A percentile compares a stretch with the other conserved stretches of the same genome.
Conservation (phyloP, 164 flowering plant genomes). For the Piper betle region DNA sequence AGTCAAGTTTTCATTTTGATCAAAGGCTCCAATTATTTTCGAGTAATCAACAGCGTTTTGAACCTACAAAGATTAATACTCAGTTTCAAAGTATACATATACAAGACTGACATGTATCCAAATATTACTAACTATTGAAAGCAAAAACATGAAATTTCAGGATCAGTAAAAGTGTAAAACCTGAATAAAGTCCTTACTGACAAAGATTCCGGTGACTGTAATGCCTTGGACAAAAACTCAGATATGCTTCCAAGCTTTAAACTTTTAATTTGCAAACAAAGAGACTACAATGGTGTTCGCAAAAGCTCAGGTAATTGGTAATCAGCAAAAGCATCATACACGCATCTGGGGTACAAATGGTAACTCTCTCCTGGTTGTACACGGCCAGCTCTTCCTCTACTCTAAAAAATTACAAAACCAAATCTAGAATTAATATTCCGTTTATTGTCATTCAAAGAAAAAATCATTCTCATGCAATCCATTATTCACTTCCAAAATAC, state of each 20-base stretch:
- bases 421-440: background rate
- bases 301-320: constrained; percentile 90
- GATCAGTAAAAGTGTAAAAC: background rate
- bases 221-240: constrained; percentile 78
- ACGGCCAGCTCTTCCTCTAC: constrained; percentile 99
- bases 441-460: background rate
- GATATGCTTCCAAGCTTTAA: constrained; percentile 86
- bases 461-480: background rate
- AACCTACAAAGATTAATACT: constrained; percentile 30
- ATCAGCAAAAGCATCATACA: constrained; percentile 82
- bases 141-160: background rate
- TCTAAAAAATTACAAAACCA: constrained; percentile 25
- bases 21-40: constrained; percentile 78
- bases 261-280: constrained; percentile 90
- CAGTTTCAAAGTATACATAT: background rate
- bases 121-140: background rate
- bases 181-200: constrained; percentile 31
- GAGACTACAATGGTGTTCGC: constrained; percentile 93
- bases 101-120: background rate
- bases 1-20: constrained; percentile 75
- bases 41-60: constrained; percentile 92
- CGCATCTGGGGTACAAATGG: constrained; percentile 90
- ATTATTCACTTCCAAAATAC: too few species aligned
- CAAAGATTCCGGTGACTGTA: constrained; percentile 77
- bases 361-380: constrained; percentile 95